Base-by-base conservation (phyloP, 2,329 filamentous ascomycete species). In the Sclerotinia sclerotiorum region DNA sequence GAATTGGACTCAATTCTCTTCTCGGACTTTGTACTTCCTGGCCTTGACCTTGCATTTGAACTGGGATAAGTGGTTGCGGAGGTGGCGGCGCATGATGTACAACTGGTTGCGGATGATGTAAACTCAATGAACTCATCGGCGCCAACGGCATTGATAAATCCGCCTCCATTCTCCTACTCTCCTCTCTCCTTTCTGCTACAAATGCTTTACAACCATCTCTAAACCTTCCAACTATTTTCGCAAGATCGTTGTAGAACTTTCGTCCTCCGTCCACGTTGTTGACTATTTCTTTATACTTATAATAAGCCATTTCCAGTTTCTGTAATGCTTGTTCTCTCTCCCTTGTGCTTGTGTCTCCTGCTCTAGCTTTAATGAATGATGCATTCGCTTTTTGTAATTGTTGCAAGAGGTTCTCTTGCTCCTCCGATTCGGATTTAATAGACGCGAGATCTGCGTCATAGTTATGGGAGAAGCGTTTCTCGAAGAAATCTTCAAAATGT, bases 211-310 rank as follows among this genome's bases (percentile, higher is more conserved):
- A 89, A 48, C 92, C 91, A 73, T 97, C 94, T 24, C 93, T 85
- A 78, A 97, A 98, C 13, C 89, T 84, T 0, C 88, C 90, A 0
- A 97, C 91, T 71, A 98, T 93, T 79, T 90, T 92, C 58, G 91
- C 92, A 5, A 99, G 84, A 76, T 98, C 94, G 74, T 99, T 99
- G 82, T 98, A 99, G 78, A 99, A 99, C 78, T 95, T 97, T 65
- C 94, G 85, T 0, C 93, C 95, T 0, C 91, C 92, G 72, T 98
- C 94, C 3, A 97, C 84, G 76, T 98, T 97, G 72, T 87, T 92
- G 68, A 97, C 88, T 68, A 98, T 92, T 78, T 99, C 94, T 80
- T 97, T 97, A 82, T 98, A 98, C 80, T 94, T 96, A 79, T 93
- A 88, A 78, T 97, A 98, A 0, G 93, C 94, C 72, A 91, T 93